Base-by-base conservation (phyloP, 2,329 filamentous ascomycete species). In the Lomentospora prolificans region DNA sequence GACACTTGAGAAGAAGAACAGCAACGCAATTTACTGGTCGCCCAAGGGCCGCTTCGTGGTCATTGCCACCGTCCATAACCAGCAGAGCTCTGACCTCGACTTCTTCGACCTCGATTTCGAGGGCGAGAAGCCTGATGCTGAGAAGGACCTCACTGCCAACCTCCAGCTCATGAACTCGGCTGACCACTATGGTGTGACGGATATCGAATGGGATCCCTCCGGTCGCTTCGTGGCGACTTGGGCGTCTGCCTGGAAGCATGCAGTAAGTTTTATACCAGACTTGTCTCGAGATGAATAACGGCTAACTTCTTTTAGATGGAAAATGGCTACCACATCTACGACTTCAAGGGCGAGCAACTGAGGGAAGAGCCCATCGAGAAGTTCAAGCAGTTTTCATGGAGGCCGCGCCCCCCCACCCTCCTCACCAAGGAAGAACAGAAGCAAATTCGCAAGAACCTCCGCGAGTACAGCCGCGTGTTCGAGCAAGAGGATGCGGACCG, bases 11-110 rank as follows among this genome's bases (percentile, higher is more conserved):
- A 97, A 97, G 84, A 97, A 97, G 84, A 97, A 95, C 75, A 96
- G 88, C 81, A 99, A 99, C 68, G 91, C 89, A 61, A 99, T 99
- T 67, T 97, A 97, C 83, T 99, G 94, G 94, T 95, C 90, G 19
- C 94, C 94, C 24, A 89, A 86, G 70, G 94, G 94, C 55, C 86
- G 94, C 51, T 99, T 99, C 66, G 92, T 97, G 36, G 86, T 97
- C 50, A 84, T 99, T 56, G 94, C 90, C 55, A 95, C 94, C 9
- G 89, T 99, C 55, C 84, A 89, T 72, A 96, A 91, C 65, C 86
- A 90, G 68, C 89, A 96, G 72, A 92, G 86, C 73, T 95, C 90
- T 61, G 94, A 99, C 61, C 84, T 99, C 58, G 94, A 99, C 69
- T 99, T 99, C 76, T 97, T 86, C 77, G 94, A 99, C 68, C 80